Evolutionary conservation across 768 basidiomycete genomes (phyloP), one percentile per base, ranked within the genome.

Genomic region (Ramaria sp.): DNA sequence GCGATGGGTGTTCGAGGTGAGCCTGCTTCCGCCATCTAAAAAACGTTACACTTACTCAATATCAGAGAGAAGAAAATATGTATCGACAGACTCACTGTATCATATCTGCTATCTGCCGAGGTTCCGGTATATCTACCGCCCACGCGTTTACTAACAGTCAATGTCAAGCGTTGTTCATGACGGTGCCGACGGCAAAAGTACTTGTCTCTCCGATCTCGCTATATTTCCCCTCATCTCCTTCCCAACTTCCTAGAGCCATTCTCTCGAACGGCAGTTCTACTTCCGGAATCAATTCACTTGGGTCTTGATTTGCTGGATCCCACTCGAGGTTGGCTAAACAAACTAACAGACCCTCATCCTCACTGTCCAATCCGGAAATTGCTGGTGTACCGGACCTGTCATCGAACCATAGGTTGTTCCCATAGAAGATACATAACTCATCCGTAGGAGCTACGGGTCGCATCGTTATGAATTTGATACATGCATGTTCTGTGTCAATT

Each of bases 371-470:
- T 13, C 58, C 51, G 13, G 43, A 24, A n/a, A 39, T 22, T 5
- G 20, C 20, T 20, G 13, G 28, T 15, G 18, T 25, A 41, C 32
- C 16, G 15, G 49, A n/a, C 3, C 45, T 48, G 18, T 64, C 73
- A n/a, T 74, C 62, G 58, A 83, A 84, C 82, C 82, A 83, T 4
- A 83, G 72, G 20, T 76, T 76, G 56, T 78, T 78, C 2, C 81
- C 85, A 61, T 89, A 86, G 62, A 78, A 87, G 57, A 91, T 88
- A 61, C 81, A 86, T 13, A 90, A 73, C 64, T 93, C 89, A 61
- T 92, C 86, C 28, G 73, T 80, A 1, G 71, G 62, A 15, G 72
- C 57, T 28, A 92, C 67, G 22, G 71, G 63, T 6, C 78, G 77
- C 5, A 69, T 66, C 0, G 86, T 79, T 1, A 70, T 74, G 61